Base-by-base conservation (phyloP, 768 basidiomycete species). In the Kondoa malvinella region DNA sequence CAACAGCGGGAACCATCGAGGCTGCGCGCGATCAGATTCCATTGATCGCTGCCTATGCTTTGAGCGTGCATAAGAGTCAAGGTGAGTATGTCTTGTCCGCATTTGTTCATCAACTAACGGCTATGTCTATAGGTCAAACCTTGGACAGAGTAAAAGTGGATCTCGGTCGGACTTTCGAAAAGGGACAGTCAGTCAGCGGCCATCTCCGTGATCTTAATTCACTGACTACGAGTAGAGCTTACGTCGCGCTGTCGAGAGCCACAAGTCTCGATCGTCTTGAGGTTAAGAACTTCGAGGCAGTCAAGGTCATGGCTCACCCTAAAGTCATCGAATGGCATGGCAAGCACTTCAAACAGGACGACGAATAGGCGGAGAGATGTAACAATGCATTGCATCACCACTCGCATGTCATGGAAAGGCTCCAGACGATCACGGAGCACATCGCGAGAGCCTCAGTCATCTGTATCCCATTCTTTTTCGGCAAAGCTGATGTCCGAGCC, bases 241-340 rank as follows among this genome's bases (percentile, higher is more conserved):
- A 73, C 57, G 73, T 73, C 67, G 73, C 73, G 0, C 66, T 73
- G 15, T 27, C 26, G 26, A 88, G 90, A 26, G 90, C 90, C 16
- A 91, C 89, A 0, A 84, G 82, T 3, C 79, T 92, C 65, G 84
- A 87, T 2, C 89, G 90, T 1, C 80, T 92, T 33, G 89, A 92
- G 74, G 86, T 91, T 2, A 79, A 89, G 25, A 83, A 86, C 72
- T 92, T 92, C 72, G 83, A 87, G 72, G 78, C 85, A 0, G 77
- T 68, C 15, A 91, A 89, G 81, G 90, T 87, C 73, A 4, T 61
- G 59, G 59, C 59, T 27, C 59, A 61, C 31, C 59, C 59, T 4
- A 61, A 25, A 61, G 59, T 61, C n/a, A 32, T 8, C 26, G 59
- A 61, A 61, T 61, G 59, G 59, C 21, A 50, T 50, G 21, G 12